phyloP scores from a whole-genome alignment of 192 early-diverging fungal genomes.

The Coemansia furcata region DNA sequence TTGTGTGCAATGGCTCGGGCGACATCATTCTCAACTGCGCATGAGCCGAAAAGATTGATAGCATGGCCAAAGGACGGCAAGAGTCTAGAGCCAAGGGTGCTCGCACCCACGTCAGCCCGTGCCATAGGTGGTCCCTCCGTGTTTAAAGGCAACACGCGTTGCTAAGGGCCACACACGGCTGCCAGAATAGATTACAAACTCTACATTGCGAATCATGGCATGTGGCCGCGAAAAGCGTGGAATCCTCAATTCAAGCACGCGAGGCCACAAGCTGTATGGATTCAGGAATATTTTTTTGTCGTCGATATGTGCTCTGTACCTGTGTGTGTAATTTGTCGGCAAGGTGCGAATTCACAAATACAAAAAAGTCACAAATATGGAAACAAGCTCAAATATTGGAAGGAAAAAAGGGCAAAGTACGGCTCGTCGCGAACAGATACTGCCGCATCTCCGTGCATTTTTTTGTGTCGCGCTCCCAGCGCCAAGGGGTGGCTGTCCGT shows the following conservation, averaged over 20 bases:
- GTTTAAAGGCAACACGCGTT: background rate
- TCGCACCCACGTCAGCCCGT: background rate
- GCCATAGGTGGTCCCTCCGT: background rate
- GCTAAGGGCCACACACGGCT: background rate
- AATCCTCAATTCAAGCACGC: background rate
- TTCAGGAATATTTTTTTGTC: background rate
- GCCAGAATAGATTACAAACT: background rate
- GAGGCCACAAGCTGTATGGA: background rate
- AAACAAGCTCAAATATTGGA: background rate
- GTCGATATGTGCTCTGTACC: background rate
- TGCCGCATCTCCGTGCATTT: background rate
- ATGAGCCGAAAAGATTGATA: slow-evolving; percentile 3
- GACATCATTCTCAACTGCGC: slow-evolving; percentile 6
- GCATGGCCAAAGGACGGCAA: background rate
- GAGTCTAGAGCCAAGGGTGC: background rate
- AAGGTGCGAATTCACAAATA: background rate
- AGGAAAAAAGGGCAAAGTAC: background rate
- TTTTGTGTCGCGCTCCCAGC: background rate
- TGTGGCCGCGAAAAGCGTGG: background rate
- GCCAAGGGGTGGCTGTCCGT: background rate
- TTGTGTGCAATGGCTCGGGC: slow-evolving; percentile 2
- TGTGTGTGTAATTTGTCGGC: background rate
- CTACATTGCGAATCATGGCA: background rate
- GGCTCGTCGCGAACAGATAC: background rate
- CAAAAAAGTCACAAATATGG: background rate